Conservation (phyloP, 2,329 filamentous ascomycete species). For the Ramichloridium luteum region DNA sequence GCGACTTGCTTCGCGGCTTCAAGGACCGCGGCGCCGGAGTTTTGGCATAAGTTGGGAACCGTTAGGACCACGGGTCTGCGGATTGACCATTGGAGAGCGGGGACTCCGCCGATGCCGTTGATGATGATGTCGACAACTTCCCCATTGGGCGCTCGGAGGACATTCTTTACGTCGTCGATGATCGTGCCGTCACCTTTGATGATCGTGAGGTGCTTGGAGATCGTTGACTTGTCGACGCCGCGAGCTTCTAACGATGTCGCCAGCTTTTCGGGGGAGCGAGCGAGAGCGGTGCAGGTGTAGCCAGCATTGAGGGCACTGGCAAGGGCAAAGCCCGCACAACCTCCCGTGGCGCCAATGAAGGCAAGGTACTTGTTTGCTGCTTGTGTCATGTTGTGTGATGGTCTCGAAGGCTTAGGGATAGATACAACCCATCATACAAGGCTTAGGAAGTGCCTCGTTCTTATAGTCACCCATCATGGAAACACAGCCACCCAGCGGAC, state of each 20-base stretch:
- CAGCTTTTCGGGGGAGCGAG: constrained; percentile 40
- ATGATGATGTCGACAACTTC: constrained; percentile 33
- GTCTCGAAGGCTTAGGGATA: no score
- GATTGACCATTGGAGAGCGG: constrained; percentile 16
- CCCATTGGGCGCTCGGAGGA: constrained; percentile 22
- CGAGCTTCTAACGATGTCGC: constrained; percentile 29
- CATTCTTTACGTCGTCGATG: constrained; percentile 27
- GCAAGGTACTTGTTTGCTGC: constrained; percentile 29
- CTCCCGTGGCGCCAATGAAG: constrained; percentile 43
- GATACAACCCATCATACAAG: no score
- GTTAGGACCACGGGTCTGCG: constrained; percentile 21
- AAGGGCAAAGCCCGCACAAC: constrained; percentile 34
- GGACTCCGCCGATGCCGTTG: constrained; percentile 34
- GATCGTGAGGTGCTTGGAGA: constrained; percentile 34
- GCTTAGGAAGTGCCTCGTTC: no score
- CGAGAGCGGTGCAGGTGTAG: constrained; percentile 36
- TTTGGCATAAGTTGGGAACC: constrained; percentile 26
- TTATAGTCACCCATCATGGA: no score
- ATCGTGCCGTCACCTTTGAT: constrained; percentile 37
- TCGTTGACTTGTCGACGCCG: constrained; percentile 25
- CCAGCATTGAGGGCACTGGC: constrained; percentile 27
- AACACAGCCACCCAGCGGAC: no score
- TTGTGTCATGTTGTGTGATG: no score
- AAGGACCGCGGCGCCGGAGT: constrained; percentile 22
- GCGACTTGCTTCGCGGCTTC: constrained; percentile 17